Base-by-base conservation (phyloP, 164 flowering plant species). In the Akebia trifoliata region DNA sequence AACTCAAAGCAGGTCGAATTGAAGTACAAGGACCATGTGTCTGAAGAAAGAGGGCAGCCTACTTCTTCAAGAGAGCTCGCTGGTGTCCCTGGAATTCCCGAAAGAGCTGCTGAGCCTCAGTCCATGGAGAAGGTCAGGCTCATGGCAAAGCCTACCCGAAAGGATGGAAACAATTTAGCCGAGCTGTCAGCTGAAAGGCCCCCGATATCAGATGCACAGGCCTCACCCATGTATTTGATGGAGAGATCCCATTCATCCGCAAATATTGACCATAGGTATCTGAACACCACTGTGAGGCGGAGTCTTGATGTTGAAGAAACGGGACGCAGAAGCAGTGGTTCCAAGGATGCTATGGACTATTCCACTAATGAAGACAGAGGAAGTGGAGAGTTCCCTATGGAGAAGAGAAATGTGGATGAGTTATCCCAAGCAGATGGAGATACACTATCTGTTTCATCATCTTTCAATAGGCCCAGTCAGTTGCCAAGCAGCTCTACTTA, bases 161-260 rank as follows among this genome's bases (percentile, higher is more conserved):
- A 75, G 56, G 79, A 67, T 50, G 80, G 69, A 34, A 65, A 56
- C 47, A 60, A 62, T 67, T 28, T 69, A 11, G 68, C 62, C 47
- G 85, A 78, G 42, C 49, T 71, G 12, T 63, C 78, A 15, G 61
- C 64, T 59, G 86, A 83, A 56, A 79, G 81, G 69, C 79, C 81
- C 28, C 75, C 77, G 15, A 70, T 65, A 56, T 56, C 73, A 10
- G 77, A 71, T 58, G 52, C 70, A 32, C 84, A 72, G 52, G 73
- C 67, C 47, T 78, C 90, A 45, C 84, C 95, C 21, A 25, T 62
- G 66, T 72, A 38, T 32, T 45, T 77, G 57, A 48, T 43, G n/a
- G 86, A 87, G 26, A 79, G 77, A 61, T 83, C 92, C 39, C 88
- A 88, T 40, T 76, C 92, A 47, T 77, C 95, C 21, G 61, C 80